Evolutionary conservation across 2,329 filamentous ascomycete genomes (phyloP), one percentile per base, ranked within the genome.

Genomic region (Hypoxylon sp.): DNA sequence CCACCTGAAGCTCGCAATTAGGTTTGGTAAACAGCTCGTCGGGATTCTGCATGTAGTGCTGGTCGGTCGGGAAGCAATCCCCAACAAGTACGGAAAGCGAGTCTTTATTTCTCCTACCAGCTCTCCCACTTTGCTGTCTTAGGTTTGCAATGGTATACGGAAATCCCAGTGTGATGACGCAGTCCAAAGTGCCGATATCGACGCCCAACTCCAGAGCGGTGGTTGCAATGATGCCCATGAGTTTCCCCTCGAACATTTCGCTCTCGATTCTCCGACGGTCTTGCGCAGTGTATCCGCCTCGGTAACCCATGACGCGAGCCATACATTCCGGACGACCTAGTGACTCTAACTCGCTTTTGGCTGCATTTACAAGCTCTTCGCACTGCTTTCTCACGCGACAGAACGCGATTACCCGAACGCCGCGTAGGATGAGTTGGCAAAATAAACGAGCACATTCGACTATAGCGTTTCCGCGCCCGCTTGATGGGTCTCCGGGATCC

Each of bases 11-110:
- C 77, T 93, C 92, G 71, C 90, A 92, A 71, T 98, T 97, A 0
- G 94, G 94, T 74, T 93, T 93, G 0, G 92, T 96, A 79, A 98
- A 95, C 23, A 99, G 91, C 78, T 97, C 93, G 68, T 96, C 91
- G 0, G 96, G 96, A 70, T 98, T 97, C 68, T 93, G 89, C 96
- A 99, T 99, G 79, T 97, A 99, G 77, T 97, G 90, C 77, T 99
- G 96, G 77, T 99, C 96, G 0, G 93, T 93, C 2, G 94, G 90
- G 72, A 96, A 97, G 70, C 90, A 90, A 76, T 98, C 94, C 2
- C 94, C 96, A 0, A 99, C 89, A 0, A 99, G 83, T 2, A 99
- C 89, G 0, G 94, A 97, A 2, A 99, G 83, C 0, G 94, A 97
- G 78, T 99, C 96, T 75, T 93, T 97, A 77, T 98, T 98, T 65